phyloP scores from a whole-genome alignment of 345 rosid genomes.

The Eucalyptus pumila region DNA sequence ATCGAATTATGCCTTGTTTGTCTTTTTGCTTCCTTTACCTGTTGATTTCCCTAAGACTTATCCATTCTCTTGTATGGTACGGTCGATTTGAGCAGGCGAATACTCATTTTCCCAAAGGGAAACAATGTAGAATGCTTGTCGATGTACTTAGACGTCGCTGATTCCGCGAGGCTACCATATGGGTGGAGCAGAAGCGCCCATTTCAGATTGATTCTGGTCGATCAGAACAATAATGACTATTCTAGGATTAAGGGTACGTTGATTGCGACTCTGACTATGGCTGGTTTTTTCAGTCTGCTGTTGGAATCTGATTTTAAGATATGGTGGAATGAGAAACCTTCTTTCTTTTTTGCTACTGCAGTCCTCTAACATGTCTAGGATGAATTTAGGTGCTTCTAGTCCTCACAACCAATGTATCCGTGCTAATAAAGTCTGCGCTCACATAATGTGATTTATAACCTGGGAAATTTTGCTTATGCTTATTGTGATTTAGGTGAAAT shows the following conservation, averaged over 20 bases:
- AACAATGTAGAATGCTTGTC: not conserved
- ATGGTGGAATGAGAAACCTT: not conserved
- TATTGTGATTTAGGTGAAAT: not conserved
- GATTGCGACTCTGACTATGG: not conserved
- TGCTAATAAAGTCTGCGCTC: not conserved
- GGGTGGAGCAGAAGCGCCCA: slow-evolving; percentile 6
- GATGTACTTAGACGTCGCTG: slow-evolving; percentile 8
- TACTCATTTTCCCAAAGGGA: slow-evolving; percentile 6
- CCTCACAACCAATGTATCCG: not conserved
- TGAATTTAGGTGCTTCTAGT: not conserved
- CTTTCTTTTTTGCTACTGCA: not conserved
- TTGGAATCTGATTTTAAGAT: not conserved
- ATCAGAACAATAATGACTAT: not conserved
- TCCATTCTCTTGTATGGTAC: slow-evolving; percentile 33
- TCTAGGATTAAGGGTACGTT: not conserved
- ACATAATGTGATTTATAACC: not conserved
- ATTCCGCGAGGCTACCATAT: not conserved
- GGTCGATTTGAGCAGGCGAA: slow-evolving; percentile 8
- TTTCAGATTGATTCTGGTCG: slow-evolving; percentile 2
- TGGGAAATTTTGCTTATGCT: not conserved
- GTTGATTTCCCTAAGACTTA: not conserved
- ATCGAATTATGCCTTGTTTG: not conserved
- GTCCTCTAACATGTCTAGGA: not conserved
- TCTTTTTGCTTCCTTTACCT: not conserved
- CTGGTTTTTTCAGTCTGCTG: not conserved